These are phyloP conservation scores for Blastobotrys persicus DNA, from an alignment of 1,139 yeast genomes.

Conservation along the genomic window DNA sequence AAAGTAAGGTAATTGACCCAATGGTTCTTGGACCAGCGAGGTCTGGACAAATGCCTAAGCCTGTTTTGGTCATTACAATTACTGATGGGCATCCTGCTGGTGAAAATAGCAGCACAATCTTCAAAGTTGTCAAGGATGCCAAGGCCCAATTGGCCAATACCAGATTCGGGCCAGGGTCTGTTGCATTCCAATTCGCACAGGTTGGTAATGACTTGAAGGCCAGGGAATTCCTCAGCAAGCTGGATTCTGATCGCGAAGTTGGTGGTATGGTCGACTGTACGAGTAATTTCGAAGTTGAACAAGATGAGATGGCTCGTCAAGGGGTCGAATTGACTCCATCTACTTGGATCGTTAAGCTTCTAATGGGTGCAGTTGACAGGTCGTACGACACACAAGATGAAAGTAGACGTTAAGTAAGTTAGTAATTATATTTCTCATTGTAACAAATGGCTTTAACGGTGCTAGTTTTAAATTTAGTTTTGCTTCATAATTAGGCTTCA, in stretches of 20 bases:
- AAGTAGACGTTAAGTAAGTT: conserved; percentile 14
- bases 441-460: too few relatives aligned
- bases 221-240: conserved; percentile 33
- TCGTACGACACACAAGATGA: conserved; percentile 36
- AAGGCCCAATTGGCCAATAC: conserved; percentile 28
- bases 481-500: neutral
- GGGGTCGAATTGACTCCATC: conserved; percentile 37
- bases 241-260: conserved; percentile 35
- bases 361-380: conserved; percentile 35
- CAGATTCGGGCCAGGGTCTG: conserved; percentile 35
- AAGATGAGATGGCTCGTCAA: conserved; percentile 36
- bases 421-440: too few relatives aligned
- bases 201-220: conserved; percentile 38
- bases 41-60: conserved; percentile 30
- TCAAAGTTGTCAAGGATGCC: conserved; percentile 32
- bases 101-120: conserved; percentile 30
- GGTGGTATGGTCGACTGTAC: conserved; percentile 38
- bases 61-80: conserved; percentile 35
- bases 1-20: conserved; percentile 34
- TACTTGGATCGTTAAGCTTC: conserved; percentile 35
- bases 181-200: conserved; percentile 38
- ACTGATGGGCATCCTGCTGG: conserved; percentile 40
- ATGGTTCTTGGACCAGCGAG: conserved; percentile 33
- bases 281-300: conserved; percentile 37
- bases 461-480: neutral